Evolutionary conservation across 139 green algal genomes (phyloP).

Genomic region (Astrephomene gubernaculifera): DNA sequence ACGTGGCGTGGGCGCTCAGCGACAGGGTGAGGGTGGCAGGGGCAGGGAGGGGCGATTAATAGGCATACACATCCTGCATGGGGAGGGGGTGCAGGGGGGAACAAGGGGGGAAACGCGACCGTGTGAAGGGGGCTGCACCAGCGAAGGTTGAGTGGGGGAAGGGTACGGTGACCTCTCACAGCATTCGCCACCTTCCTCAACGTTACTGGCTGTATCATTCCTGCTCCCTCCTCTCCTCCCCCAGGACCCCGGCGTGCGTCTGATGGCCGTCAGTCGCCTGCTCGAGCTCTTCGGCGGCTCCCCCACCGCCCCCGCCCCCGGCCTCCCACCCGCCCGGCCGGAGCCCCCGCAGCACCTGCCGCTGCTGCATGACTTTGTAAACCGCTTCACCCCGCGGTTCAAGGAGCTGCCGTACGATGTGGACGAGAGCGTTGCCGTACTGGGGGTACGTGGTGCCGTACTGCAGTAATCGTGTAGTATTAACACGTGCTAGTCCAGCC

Average conservation of each 20-base stretch:
- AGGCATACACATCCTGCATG: no score
- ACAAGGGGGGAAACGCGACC: no score
- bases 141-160: neutral
- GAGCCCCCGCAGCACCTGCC: constrained; percentile 19
- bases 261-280: neutral
- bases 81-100: no score
- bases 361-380: constrained; percentile 47
- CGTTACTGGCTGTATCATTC: no score
- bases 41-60: no score
- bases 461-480: no score
- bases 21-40: constrained; percentile 78
- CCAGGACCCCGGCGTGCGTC: constrained; percentile 27
- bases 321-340: neutral
- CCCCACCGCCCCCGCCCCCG: neutral
- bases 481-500: no score
- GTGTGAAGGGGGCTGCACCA: no score
- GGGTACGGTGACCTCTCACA: no score
- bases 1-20: constrained; percentile 95
- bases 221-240: no score
- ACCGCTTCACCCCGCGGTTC: constrained; percentile 84
- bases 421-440: constrained; percentile 82
- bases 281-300: constrained; percentile 39
- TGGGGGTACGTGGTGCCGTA: constrained; percentile 68
- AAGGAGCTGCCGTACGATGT: constrained; percentile 87
- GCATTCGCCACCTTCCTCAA: no score